Base-by-base conservation (phyloP, 441 rosid genomes). In the Flueggea neowawraea region DNA sequence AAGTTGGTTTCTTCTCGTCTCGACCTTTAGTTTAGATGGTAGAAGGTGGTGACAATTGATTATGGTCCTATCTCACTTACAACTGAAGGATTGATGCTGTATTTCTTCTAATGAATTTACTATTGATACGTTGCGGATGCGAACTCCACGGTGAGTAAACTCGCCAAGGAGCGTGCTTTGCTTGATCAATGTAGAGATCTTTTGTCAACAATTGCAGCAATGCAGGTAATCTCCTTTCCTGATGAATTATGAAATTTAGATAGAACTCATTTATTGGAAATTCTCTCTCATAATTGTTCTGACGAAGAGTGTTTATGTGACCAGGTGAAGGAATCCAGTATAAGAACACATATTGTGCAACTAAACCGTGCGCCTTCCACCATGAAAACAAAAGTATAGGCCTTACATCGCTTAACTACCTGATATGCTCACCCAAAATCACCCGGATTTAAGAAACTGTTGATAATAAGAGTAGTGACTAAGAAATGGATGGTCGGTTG, bases 241-340 rank as follows among this genome's bases (percentile, higher is more conserved):
- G 36, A 33, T 4, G 6, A 33, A 33, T 55, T 31, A 54, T 55
- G 28, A 15, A 54, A n/a, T n/a, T 44, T 31, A 14, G 4, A 7
- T 59, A 48, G 45, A 16, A 10, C n/a, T 49, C 8, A 16, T 45
- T 45, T 45, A 11, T 2, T 45, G 50, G 50, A 9, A 13, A 3
- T 9, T 41, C 10, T 41, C 6, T 5, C 10, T 41, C 10, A 10
- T 41, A 10, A 41, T 41, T 10, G 41, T 68, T 62, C 45, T 62
- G 56, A 60, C 52, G 16, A 28, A 45, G 41, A 31, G 11, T 56
- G 47, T 28, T 57, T 45, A 16, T 32, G 59, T 71, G 58, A 68
- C 15, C 88, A 94, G 98, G 95, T 85, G 56, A 81, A 64, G 31
- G 91, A 90, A 72, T 72, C 74, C 52, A 90, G 95, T 65, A 62